A percentile compares a stretch with the other conserved stretches of the same genome.
These are phyloP conservation scores for Vitis rupestris DNA, from an alignment of 164 flowering plant species.

Conservation along the genomic window DNA sequence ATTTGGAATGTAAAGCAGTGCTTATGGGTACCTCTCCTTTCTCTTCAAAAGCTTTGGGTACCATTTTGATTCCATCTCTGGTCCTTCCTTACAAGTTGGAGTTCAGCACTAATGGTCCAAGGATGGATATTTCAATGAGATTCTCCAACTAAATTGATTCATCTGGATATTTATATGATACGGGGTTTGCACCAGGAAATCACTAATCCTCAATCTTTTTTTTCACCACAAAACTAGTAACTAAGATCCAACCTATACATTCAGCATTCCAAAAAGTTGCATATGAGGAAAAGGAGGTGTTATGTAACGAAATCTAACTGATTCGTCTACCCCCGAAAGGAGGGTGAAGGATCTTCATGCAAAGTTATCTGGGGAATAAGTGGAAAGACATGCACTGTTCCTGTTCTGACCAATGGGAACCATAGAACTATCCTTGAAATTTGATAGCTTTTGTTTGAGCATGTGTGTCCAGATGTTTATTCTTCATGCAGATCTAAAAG, in stretches of 20 bases:
- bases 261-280: neutral
- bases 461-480: too few relatives aligned
- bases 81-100: conserved; percentile 19
- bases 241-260: neutral
- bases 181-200: neutral
- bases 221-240: neutral
- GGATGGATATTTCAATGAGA: neutral
- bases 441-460: neutral
- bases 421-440: neutral
- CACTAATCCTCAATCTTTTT: conserved; percentile 2
- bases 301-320: neutral
- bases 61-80: neutral
- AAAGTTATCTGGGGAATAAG: neutral
- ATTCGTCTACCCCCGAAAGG: neutral
- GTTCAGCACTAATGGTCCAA: neutral
- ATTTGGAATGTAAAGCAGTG: neutral
- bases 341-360: neutral
- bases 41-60: conserved; percentile 6
- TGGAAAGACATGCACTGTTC: neutral
- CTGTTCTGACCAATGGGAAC: neutral
- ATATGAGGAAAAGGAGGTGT: neutral
- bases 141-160: neutral
- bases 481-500: neutral
- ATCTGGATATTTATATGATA: neutral
- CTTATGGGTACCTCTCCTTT: conserved; percentile 1